Conservation (phyloP, 2,329 filamentous ascomycete genomes). For the Fusarium solani-melongenae region DNA sequence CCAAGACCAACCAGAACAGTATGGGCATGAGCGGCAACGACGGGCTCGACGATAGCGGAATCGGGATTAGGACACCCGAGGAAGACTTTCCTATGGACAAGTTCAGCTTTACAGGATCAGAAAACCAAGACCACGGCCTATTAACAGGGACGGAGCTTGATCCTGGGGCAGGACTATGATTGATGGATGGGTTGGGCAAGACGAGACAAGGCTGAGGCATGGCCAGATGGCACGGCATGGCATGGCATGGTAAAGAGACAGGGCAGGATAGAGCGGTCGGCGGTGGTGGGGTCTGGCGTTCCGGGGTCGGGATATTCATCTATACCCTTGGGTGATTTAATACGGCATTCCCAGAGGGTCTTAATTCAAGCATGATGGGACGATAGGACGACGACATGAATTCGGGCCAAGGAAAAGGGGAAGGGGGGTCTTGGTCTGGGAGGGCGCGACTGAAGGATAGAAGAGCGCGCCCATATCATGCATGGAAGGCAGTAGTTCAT, state of each 20-base stretch:
- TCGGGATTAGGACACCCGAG: slow-evolving; percentile 75
- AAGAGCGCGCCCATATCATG: neutral
- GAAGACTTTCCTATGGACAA: slow-evolving; percentile 73
- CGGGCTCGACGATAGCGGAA: slow-evolving; percentile 78
- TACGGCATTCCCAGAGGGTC: slow-evolving; percentile 34
- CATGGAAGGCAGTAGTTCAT: neutral
- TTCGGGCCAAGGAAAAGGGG: slow-evolving; percentile 24
- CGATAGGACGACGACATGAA: slow-evolving; percentile 49
- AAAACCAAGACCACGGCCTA: slow-evolving; percentile 50
- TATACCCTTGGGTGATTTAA: slow-evolving; percentile 41
- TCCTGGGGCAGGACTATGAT: slow-evolving; percentile 32
- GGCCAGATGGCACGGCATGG: neutral
- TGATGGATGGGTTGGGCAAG: neutral
- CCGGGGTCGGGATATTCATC: slow-evolving; percentile 32
- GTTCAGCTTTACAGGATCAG: slow-evolving; percentile 58
- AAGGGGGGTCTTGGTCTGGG: neutral
- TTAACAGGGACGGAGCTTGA: slow-evolving; percentile 47
- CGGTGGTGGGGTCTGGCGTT: slow-evolving; percentile 37
- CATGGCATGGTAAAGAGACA: neutral
- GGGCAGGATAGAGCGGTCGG: neutral
- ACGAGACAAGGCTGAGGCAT: neutral
- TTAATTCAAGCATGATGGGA: slow-evolving; percentile 46
- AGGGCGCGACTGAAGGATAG: neutral
- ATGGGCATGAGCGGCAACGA: slow-evolving; percentile 54
- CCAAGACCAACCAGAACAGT: slow-evolving; percentile 55